Conservation (phyloP, 2,329 filamentous ascomycete species). For the Sporothrix pallida region DNA sequence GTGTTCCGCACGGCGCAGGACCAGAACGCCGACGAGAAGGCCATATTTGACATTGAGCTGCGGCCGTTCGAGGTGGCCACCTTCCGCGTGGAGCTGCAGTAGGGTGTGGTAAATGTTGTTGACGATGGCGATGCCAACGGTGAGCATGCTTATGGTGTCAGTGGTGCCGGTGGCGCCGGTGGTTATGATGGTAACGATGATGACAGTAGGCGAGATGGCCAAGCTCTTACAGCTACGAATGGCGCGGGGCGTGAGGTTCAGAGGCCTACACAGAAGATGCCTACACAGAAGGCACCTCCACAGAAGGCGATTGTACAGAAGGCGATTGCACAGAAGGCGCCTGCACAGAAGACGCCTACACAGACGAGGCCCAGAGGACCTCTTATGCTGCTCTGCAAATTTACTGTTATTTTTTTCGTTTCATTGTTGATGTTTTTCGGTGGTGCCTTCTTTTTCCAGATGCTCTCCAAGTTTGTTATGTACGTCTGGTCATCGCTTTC, state of each 20-base stretch:
- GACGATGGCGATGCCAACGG: not conserved
- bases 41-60: constrained; percentile 66
- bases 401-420: constrained; percentile 3
- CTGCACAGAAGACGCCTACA: too few relatives aligned
- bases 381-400: too few relatives aligned
- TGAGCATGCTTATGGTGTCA: too few relatives aligned
- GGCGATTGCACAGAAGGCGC: too few relatives aligned
- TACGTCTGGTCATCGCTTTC: too few relatives aligned
- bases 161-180: too few relatives aligned
- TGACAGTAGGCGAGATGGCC: not conserved
- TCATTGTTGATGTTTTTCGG: not conserved
- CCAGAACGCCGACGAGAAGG: constrained; percentile 43
- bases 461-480: too few relatives aligned
- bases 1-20: constrained; percentile 45
- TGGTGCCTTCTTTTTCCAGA: not conserved
- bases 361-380: too few relatives aligned
- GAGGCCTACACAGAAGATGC: too few relatives aligned
- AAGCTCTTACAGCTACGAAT: not conserved
- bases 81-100: constrained; percentile 50
- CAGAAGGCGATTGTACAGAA: too few relatives aligned
- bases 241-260: not conserved
- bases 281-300: too few relatives aligned
- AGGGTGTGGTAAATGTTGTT: not conserved
- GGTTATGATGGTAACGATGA: not conserved
- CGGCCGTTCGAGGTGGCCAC: constrained; percentile 87